Conservation (phyloP, 2,329 filamentous ascomycete species). For the Fulvia fulva region DNA sequence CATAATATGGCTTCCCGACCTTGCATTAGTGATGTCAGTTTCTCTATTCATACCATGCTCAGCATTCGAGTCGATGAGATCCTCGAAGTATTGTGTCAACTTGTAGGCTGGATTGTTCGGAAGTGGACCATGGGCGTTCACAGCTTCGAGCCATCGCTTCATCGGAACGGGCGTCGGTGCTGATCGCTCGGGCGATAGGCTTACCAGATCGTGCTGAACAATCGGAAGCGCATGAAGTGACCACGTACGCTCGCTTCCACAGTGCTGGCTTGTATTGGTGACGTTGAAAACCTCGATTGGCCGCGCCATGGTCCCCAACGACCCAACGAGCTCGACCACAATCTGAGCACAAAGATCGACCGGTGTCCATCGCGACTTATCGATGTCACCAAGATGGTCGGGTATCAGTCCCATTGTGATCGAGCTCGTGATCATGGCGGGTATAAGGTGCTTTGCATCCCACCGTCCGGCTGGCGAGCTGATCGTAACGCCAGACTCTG, state of each 20-base stretch:
- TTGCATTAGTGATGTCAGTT: not conserved
- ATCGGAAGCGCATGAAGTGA: not conserved
- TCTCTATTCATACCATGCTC: not conserved
- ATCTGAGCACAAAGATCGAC: not conserved
- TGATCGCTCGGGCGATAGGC: no score
- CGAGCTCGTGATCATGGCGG: not conserved
- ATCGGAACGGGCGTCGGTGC: not conserved
- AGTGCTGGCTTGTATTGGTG: not conserved
- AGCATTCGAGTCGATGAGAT: not conserved
- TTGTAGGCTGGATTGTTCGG: not conserved
- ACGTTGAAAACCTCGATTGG: not conserved
- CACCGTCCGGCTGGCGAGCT: not conserved
- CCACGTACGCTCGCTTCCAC: not conserved
- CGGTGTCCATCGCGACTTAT: not conserved
- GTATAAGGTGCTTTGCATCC: not conserved
- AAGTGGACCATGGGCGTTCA: not conserved
- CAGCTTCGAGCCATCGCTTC: not conserved
- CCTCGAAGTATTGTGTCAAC: not conserved
- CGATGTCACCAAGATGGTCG: not conserved
- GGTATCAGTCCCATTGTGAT: not conserved
- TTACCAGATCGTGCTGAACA: no score
- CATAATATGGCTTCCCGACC: not conserved
- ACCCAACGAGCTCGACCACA: not conserved
- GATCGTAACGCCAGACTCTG: not conserved
- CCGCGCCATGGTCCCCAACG: not conserved